Evolutionary conservation across 805 yeast genomes (phyloP), one percentile per base, ranked within the genome.

Genomic region (Lachancea mirantina): DNA sequence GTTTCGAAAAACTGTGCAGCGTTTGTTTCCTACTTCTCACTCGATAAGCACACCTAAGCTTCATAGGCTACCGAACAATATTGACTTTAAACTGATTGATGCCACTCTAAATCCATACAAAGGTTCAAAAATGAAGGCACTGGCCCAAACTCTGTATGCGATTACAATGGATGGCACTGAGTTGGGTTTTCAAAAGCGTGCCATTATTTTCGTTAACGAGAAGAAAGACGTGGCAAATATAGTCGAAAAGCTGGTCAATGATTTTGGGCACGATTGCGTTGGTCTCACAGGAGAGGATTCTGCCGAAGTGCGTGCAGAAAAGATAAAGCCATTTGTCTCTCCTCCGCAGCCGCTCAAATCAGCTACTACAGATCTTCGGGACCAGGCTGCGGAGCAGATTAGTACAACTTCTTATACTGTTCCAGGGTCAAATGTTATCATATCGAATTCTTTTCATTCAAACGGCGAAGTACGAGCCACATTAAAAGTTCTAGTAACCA

Each of bases 91-190:
- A 39, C 68, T 84, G 4, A 73, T 89, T 23, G 89, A 89, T 56
- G 83, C 92, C 0, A 71, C 76, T 36, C 63, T 74, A 25, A 62
- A 77, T 6, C 97, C 97, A 2, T 92, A 78, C 53, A 77, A 77
- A 47, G 92, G 94, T 6, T 81, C 88, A 24, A 85, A 84, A 55
- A 62, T 74, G 34, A 78, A 85, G 47, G 94, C 95, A 4, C 63
- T 87, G 38, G 92, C 94, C 2, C 96, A 92, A 59, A 84, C 85
- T 1, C 55, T 89, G 8, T 87, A 82, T 53, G 88, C 95, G 0
- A 83, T 92, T 32, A 76, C 75, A 44, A 75, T 78, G 37, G 95
- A 85, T 55, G 85, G 84, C 32, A 74, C 89, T 2, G 96, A 88
- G 52, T 66, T 65, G 13, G 84, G 84, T 0, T 68, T 55, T 34